Conservation (phyloP, 2,329 filamentous ascomycete species). For the Sporothrix protearum region DNA sequence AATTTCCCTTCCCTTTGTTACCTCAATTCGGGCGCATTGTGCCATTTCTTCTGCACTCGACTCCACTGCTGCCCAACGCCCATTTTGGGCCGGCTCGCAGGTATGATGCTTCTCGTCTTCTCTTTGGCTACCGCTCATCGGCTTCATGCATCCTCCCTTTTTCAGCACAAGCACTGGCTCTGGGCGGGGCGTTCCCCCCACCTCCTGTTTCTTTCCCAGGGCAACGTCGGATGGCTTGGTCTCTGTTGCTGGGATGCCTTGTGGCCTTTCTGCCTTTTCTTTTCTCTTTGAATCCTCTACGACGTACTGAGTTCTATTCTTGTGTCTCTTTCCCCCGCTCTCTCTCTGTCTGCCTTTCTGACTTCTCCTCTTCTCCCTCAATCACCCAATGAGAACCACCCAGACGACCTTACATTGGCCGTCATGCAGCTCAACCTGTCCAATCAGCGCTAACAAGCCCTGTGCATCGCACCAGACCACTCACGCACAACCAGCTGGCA, state of each 20-base stretch:
- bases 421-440: conserved; percentile 26
- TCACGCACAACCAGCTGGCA: conserved; percentile 29
- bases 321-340: neutral
- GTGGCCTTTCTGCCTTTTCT: neutral
- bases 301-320: neutral
- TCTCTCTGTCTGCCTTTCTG: neutral
- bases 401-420: conserved; percentile 22
- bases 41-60: neutral
- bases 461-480: conserved; percentile 27
- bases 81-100: conserved; percentile 11
- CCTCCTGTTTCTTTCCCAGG: conserved; percentile 15
- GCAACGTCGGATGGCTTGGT: conserved; percentile 20
- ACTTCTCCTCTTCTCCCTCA: neutral
- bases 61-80: conserved; percentile 28
- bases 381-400: conserved; percentile 13
- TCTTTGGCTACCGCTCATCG: neutral
- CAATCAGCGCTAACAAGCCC: conserved; percentile 28
- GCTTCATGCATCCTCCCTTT: conserved; percentile 10
- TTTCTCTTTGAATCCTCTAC: neutral
- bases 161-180: neutral
- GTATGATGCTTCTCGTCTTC: conserved; percentile 2
- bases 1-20: neutral
- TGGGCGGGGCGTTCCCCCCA: neutral
- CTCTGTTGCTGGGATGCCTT: neutral
- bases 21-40: neutral